A percentile compares a stretch with the other conserved stretches of the same genome.
phyloP scores from a whole-genome alignment of 2,329 filamentous ascomycete species.

The Aspergillus brasiliensis region DNA sequence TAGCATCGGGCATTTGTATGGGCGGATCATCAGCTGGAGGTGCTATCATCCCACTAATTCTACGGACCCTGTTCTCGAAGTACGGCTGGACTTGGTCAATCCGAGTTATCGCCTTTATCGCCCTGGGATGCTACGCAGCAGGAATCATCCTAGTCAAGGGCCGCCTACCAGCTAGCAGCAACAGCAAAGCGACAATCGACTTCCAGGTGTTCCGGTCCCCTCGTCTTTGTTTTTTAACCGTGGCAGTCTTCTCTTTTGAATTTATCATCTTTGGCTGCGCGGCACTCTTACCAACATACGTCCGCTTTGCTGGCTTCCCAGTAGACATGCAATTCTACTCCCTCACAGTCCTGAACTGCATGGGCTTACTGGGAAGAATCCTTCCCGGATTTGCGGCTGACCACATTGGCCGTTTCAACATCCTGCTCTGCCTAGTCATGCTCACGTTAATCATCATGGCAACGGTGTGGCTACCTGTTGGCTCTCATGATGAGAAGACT shows the following conservation, averaged over 20 bases:
- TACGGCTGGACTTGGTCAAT: conserved; percentile 43
- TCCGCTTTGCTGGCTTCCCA: conserved; percentile 40
- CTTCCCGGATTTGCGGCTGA: conserved; percentile 50
- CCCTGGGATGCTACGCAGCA: conserved; percentile 34
- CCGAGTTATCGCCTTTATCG: conserved; percentile 40
- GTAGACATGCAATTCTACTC: conserved; percentile 47
- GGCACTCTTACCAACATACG: conserved; percentile 51
- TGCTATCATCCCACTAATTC: conserved; percentile 38
- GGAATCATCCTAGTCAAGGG: conserved; percentile 39
- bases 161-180: conserved; percentile 31
- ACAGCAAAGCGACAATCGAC: conserved; percentile 39
- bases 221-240: conserved; percentile 46
- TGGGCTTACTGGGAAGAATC: conserved; percentile 47
- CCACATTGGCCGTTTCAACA: conserved; percentile 50
- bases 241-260: conserved; percentile 51
- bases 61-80: conserved; percentile 31
- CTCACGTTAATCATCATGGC: conserved; percentile 46
- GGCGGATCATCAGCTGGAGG: conserved; percentile 42
- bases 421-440: conserved; percentile 40
- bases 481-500: conserved; percentile 40
- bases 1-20: conserved; percentile 46
- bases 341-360: conserved; percentile 49
- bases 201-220: conserved; percentile 45
- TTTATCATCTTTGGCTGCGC: conserved; percentile 54
- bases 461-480: conserved; percentile 50